These are phyloP conservation scores for Diaporthe caulivora DNA, from an alignment of 2,329 filamentous ascomycete genomes.

Conservation along the genomic window DNA sequence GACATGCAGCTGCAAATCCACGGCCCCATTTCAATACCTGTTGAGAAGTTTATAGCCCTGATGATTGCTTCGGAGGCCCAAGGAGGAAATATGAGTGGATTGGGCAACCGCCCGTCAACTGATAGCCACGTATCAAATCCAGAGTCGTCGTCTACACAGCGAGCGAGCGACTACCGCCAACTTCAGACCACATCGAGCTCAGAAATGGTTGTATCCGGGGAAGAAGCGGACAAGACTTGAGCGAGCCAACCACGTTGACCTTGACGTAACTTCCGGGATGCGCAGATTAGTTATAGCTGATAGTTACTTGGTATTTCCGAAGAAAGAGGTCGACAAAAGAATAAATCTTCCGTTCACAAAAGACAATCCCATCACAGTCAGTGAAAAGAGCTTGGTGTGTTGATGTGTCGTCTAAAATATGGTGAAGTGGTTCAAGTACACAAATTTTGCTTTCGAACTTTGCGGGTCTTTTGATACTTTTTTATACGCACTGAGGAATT, in stretches of 20 bases:
- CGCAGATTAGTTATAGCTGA: neutral
- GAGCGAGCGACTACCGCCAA: neutral
- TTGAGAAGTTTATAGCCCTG: conserved; percentile 6
- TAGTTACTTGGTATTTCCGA: neutral
- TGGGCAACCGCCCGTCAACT: too few species aligned
- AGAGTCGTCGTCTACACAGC: neutral
- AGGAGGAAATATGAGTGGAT: too few species aligned
- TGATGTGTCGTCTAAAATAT: too few species aligned
- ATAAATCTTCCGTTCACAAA: too few species aligned
- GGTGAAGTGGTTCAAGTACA: too few species aligned
- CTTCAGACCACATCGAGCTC: neutral
- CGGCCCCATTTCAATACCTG: neutral
- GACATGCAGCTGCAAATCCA: conserved; percentile 10
- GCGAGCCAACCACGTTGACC: neutral
- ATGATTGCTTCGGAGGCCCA: neutral
- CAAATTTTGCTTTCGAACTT: too few species aligned
- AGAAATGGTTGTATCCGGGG: too few species aligned
- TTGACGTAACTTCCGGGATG: neutral
- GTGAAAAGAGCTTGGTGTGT: too few species aligned
- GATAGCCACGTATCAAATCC: too few species aligned
- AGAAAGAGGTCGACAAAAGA: neutral
- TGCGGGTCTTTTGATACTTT: too few species aligned
- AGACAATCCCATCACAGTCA: too few species aligned
- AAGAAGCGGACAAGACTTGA: neutral
- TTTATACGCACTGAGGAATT: too few species aligned